Evolutionary conservation across 2,329 filamentous ascomycete genomes (phyloP), one percentile per base, ranked within the genome.

Genomic region (Pseudohalonectria lignicola): DNA sequence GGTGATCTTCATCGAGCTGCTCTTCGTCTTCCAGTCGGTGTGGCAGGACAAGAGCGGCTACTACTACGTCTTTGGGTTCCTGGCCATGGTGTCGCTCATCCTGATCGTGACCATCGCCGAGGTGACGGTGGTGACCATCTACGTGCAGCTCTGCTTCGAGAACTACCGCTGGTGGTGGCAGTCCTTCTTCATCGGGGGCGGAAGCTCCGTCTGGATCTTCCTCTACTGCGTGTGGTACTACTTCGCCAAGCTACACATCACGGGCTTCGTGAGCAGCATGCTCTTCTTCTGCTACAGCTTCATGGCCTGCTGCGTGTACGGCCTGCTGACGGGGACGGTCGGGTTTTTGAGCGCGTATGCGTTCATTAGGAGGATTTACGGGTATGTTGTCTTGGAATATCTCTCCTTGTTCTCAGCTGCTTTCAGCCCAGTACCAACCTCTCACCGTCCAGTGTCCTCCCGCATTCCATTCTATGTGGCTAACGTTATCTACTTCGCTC

Each of bases 111-210:
- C 84, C 1, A 76, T 94, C 21, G 76, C 85, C 48, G 84, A 92
- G 61, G 84, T 88, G 37, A 88, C 84, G 1, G 75, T 94, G 17
- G 85, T 93, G 41, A 79, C 79, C 2, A 82, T 86, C 13, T 93
- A 94, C 58, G 73, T 84, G 34, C 82, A 86, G 60, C 74, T 94
- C 15, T 90, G 85, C 61, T 70, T 76, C 2, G 86, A 93, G 70
- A 87, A 93, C 57, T 82, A 92, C 60, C 74, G 86, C 55, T 94
- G 86, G 86, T 92, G 84, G 84, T 93, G 86, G 86, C 82, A 85
- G 56, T 86, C 82, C 37, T 92, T 94, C 63, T 61, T 85, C 35
- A 74, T 87, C 8, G 86, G 86, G 32, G 82, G 80, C 34, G 76
- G 79, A 48, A 86, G 79, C 48, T 75, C 82, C 6, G 57, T 86